Evolutionary conservation across 2,329 filamentous ascomycete species (phyloP).

Genomic region (Aspergillus versicolor): DNA sequence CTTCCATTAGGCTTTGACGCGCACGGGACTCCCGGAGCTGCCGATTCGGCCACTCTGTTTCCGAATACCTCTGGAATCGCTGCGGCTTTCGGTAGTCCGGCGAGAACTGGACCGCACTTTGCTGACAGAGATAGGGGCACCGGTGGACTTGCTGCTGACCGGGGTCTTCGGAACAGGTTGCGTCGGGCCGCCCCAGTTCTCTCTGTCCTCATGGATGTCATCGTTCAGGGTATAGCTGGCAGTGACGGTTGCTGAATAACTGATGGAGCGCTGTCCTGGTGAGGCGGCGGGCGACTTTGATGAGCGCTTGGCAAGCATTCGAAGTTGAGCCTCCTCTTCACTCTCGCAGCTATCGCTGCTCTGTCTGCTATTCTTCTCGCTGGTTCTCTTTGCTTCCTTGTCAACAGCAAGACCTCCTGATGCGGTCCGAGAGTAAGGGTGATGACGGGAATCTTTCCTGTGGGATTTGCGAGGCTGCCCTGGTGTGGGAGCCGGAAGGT

Average conservation of each 20-base stretch:
- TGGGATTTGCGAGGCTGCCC: conserved; percentile 91
- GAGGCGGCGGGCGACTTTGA: conserved; percentile 65
- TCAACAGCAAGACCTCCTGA: conserved; percentile 45
- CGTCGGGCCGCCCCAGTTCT: conserved; percentile 58
- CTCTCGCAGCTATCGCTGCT: conserved; percentile 63
- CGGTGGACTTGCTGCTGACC: conserved; percentile 53
- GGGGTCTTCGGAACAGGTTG: conserved; percentile 53
- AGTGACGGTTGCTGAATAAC: conserved; percentile 72
- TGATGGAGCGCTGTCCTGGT: conserved; percentile 66
- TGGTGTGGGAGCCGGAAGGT: conserved; percentile 89
- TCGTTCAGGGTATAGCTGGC: conserved; percentile 65
- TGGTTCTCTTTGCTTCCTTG: conserved; percentile 26
- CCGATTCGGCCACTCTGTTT: conserved; percentile 49
- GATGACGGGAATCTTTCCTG: conserved; percentile 70
- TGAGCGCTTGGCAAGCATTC: conserved; percentile 67
- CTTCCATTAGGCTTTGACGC: conserved; percentile 22
- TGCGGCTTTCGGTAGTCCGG: conserved; percentile 37
- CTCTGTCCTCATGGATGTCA: conserved; percentile 63
- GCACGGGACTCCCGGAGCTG: conserved; percentile 38
- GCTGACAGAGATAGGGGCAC: conserved; percentile 53
- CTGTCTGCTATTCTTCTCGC: conserved; percentile 56
- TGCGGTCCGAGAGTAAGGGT: conserved; percentile 66
- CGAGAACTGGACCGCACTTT: conserved; percentile 63
- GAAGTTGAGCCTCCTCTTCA: conserved; percentile 79
- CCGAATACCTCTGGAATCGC: conserved; percentile 42